Percentiles rank a stretch among this genome's conserved stretches.
Evolutionary conservation across 176 grass and related monocot genomes (phyloP).

Genomic region (Tillandsia fasciculata): DNA sequence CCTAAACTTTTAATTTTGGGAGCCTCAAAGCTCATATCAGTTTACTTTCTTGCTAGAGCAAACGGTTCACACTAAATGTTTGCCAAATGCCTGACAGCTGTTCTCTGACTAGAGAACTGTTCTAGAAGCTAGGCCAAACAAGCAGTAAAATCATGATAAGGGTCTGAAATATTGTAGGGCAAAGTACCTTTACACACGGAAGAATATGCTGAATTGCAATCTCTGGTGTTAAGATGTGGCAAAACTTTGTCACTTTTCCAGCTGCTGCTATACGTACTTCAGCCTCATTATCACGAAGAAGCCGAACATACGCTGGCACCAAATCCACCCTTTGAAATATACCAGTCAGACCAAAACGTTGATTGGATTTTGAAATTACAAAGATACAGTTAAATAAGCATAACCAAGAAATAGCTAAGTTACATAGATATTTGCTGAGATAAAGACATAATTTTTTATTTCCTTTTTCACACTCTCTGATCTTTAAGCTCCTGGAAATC

Average conservation of each 20-base stretch:
- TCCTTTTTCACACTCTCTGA: neutral
- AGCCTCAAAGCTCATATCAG: too few species aligned
- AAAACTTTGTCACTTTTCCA: conserved; percentile 95
- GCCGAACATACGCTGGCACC: conserved; percentile 79
- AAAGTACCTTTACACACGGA: conserved; percentile 73
- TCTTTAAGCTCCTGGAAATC: neutral
- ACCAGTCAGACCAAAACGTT: neutral
- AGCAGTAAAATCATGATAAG: neutral
- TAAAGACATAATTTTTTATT: neutral
- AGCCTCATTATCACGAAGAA: conserved; percentile 94
- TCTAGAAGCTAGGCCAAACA: neutral
- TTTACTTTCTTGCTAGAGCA: too few species aligned
- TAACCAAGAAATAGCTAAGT: neutral
- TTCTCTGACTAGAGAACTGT: too few species aligned
- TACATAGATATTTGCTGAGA: neutral
- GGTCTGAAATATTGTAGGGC: neutral
- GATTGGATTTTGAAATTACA: neutral
- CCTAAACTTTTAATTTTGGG: too few species aligned
- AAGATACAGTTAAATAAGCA: neutral
- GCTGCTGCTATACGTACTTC: conserved; percentile 96
- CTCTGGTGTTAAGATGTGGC: conserved; percentile 56
- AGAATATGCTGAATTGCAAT: conserved; percentile 80
- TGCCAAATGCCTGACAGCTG: too few species aligned
- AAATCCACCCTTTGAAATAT: conserved; percentile 44
- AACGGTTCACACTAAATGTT: too few species aligned